Base-by-base conservation (phyloP, 768 basidiomycete genomes). In the Tulasnella sp. region DNA sequence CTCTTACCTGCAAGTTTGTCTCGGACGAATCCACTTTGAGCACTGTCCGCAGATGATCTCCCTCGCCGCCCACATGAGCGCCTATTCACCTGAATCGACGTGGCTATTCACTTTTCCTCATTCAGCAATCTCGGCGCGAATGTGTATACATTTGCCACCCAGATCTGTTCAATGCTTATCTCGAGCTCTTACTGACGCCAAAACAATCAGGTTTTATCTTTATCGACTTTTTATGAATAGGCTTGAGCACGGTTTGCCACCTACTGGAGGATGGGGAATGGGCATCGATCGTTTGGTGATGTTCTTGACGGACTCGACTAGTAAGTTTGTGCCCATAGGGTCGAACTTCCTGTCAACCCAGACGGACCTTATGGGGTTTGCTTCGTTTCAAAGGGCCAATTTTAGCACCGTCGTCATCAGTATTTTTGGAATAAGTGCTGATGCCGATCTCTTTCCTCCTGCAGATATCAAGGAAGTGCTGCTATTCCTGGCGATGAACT, bases 241-340 rank as follows among this genome's bases (percentile, higher is more conserved):
- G 2, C 90, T 99, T 79, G 97, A 99, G 84, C 94, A 99, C 81
- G 97, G 96, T 82, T 89, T 99, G 1, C 95, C 97, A 7, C 97
- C 97, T 0, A 99, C 97, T 3, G 97, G 95, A 77, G 97, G 97
- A 67, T 99, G 95, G 94, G 97, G 96, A 78, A 87, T 98, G 74
- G 96, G 97, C 74, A 93, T 98, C 79, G 96, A 98, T 82, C 91
- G 96, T 77, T 86, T 99, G 49, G 94, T 98, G 84, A 99, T 99
- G 97, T 98, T 99, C 91, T 86, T 99, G 70, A 97, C 96, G 3
- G 91, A 99, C 84, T 96, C 94, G n/a, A 91, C 90, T 9, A 97
- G 93, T 95, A 79, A 80, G 91, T 84, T n/a, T n/a, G 19, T 29
- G 54, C 69, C 49, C n/a, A 22, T 49, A 19, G 25, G 64, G 52